A percentile compares a stretch with the other conserved stretches of the same genome.
phyloP scores from a whole-genome alignment of 2,329 filamentous ascomycete genomes.

The Aureobasidium uvarum region DNA sequence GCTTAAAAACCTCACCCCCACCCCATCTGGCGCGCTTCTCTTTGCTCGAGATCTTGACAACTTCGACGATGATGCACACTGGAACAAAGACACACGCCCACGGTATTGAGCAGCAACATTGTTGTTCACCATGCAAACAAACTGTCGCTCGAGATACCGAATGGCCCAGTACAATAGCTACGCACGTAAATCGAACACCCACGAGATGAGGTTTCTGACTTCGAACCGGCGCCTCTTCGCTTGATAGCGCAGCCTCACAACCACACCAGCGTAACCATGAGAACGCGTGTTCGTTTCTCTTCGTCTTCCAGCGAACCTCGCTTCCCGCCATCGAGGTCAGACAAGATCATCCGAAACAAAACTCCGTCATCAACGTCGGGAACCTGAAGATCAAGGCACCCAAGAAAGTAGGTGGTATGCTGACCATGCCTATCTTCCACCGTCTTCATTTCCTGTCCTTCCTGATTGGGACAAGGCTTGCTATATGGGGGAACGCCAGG shows the following conservation, averaged over 20 bases:
- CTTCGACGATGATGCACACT: too few relatives aligned
- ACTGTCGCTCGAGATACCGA: too few relatives aligned
- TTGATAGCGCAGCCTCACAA: constrained; percentile 12
- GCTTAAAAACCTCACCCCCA: too few relatives aligned
- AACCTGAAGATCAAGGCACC: background rate
- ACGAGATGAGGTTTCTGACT: background rate
- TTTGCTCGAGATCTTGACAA: too few relatives aligned
- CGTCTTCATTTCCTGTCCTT: constrained; percentile 12
- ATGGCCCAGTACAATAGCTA: background rate
- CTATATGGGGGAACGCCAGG: constrained; percentile 1
- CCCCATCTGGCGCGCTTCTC: too few relatives aligned
- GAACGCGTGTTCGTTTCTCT: background rate
- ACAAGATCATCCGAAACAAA: background rate
- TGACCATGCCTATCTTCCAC: background rate
- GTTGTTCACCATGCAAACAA: too few relatives aligned
- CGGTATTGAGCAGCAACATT: too few relatives aligned
- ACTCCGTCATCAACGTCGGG: background rate
- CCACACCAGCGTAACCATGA: background rate
- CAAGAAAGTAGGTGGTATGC: background rate
- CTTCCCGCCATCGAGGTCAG: background rate
- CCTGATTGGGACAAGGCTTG: background rate
- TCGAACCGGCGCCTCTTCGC: constrained; percentile 1
- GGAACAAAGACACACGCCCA: too few relatives aligned
- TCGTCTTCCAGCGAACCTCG: background rate
- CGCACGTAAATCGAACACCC: background rate